These are phyloP conservation scores for Curvularia lunata DNA, from an alignment of 2,329 filamentous ascomycete species.

Conservation along the genomic window DNA sequence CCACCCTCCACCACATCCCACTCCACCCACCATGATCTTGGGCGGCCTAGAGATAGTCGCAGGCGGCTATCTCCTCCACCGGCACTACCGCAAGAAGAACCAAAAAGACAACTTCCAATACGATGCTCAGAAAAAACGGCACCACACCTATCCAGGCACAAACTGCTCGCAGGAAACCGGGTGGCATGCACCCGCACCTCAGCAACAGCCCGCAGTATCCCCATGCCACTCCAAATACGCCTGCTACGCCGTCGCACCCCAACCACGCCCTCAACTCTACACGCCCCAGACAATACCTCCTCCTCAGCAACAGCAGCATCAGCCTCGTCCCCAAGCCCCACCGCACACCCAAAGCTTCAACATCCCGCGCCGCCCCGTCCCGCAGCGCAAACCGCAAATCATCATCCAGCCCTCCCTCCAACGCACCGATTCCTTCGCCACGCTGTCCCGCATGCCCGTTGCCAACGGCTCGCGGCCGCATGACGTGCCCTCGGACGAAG, in stretches of 20 bases:
- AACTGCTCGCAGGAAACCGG: conserved; percentile 25
- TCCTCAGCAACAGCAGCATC: conserved; percentile 17
- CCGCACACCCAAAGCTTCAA: conserved; percentile 34
- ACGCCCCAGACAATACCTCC: conserved; percentile 10
- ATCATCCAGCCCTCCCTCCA: conserved; percentile 40
- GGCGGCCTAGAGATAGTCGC: conserved; percentile 49
- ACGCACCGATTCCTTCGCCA: conserved; percentile 43
- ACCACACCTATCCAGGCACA: conserved; percentile 40
- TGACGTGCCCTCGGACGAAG: conserved; percentile 16
- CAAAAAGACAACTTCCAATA: conserved; percentile 38
- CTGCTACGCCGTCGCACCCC: conserved; percentile 25
- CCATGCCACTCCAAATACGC: conserved; percentile 33
- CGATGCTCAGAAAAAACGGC: conserved; percentile 33
- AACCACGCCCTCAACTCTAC: conserved; percentile 8
- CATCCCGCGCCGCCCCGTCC: conserved; percentile 38
- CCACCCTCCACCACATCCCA: neutral
- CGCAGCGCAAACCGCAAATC: conserved; percentile 31
- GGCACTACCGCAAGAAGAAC: conserved; percentile 45
- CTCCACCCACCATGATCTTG: conserved; percentile 45
- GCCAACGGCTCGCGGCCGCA: conserved; percentile 40
- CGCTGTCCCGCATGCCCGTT: conserved; percentile 44
- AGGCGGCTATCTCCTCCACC: conserved; percentile 45
- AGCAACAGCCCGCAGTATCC: conserved; percentile 18
- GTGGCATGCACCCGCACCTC: conserved; percentile 11
- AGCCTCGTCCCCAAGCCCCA: conserved; percentile 21